These are phyloP conservation scores for Clonostachys byssicola DNA, from an alignment of 2,329 filamentous ascomycete genomes.

Conservation along the genomic window DNA sequence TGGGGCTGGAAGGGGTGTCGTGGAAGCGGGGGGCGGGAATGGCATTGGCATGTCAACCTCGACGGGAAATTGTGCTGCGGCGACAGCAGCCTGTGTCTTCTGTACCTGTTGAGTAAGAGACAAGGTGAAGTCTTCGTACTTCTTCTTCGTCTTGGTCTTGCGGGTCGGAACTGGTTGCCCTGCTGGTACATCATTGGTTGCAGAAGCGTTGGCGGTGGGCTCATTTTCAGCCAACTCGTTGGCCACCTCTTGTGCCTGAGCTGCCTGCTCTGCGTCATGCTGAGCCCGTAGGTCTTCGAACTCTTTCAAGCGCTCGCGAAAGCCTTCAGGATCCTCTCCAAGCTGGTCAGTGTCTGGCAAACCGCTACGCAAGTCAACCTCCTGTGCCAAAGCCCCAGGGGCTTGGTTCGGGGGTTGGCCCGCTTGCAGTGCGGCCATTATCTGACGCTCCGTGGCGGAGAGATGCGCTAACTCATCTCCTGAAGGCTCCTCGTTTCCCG, in stretches of 20 bases:
- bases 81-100: slow-evolving; percentile 56
- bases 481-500: slow-evolving; percentile 43
- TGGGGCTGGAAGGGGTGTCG: slow-evolving; percentile 81
- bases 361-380: slow-evolving; percentile 34
- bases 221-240: slow-evolving; percentile 12
- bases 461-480: slow-evolving; percentile 72
- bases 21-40: slow-evolving; percentile 67
- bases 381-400: slow-evolving; percentile 27
- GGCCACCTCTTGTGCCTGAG: slow-evolving; percentile 10
- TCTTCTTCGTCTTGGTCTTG: slow-evolving; percentile 17
- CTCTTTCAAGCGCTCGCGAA: slow-evolving; percentile 71
- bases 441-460: slow-evolving; percentile 45
- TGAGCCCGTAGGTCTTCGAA: slow-evolving; percentile 78
- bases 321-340: slow-evolving; percentile 51
- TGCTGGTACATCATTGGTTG: neutral
- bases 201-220: neutral
- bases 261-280: slow-evolving; percentile 52
- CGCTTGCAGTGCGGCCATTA: slow-evolving; percentile 34
- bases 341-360: slow-evolving; percentile 48
- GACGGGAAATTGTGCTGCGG: slow-evolving; percentile 37
- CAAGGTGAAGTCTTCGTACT: slow-evolving; percentile 34
- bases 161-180: neutral
- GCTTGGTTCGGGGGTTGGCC: slow-evolving; percentile 18
- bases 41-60: slow-evolving; percentile 69
- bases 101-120: slow-evolving; percentile 83